These are phyloP conservation scores for Coemansia sp. DNA, from an alignment of 192 early-diverging fungal genomes.

Conservation along the genomic window DNA sequence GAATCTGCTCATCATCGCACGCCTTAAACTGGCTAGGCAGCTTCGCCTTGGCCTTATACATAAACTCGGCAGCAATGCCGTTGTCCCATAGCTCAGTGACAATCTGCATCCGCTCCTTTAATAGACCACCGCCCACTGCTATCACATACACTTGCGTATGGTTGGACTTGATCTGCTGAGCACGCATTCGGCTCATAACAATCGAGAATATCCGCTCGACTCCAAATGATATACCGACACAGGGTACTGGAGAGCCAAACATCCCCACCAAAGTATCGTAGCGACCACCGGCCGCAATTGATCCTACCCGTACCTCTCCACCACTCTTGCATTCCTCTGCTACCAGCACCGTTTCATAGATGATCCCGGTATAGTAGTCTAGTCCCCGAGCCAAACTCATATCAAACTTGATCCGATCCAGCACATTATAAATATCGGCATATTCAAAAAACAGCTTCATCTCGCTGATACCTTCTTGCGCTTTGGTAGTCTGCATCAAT, in stretches of 20 bases:
- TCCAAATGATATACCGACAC: slow-evolving; percentile 93
- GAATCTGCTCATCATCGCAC: slow-evolving; percentile 85
- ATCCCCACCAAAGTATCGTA: slow-evolving; percentile 98
- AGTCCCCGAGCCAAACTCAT: slow-evolving; percentile 93
- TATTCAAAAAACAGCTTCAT: slow-evolving; percentile 84
- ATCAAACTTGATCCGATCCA: slow-evolving; percentile 77
- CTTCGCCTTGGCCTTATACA: slow-evolving; percentile 89
- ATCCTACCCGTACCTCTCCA: slow-evolving; percentile 85
- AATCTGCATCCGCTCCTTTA: slow-evolving; percentile 87
- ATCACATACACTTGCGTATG: slow-evolving; percentile 85
- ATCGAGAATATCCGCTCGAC: slow-evolving; percentile 95
- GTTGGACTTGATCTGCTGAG: slow-evolving; percentile 68
- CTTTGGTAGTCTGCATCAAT: slow-evolving; percentile 69
- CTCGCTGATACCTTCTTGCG: slow-evolving; percentile 78
- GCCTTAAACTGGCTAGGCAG: slow-evolving; percentile 73
- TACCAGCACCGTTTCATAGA: slow-evolving; percentile 98
- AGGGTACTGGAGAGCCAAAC: slow-evolving; percentile 85
- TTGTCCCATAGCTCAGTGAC: slow-evolving; percentile 89
- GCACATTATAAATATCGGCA: slow-evolving; percentile 74
- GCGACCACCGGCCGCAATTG: slow-evolving; percentile 94
- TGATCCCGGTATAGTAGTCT: slow-evolving; percentile 99
- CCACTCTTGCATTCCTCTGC: no score
- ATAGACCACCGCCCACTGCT: slow-evolving; percentile 70
- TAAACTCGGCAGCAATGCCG: slow-evolving; percentile 84
- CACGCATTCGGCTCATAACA: slow-evolving; percentile 60